These are phyloP conservation scores for Helminthosporium solani DNA, from an alignment of 2,329 filamentous ascomycete genomes.

Conservation along the genomic window DNA sequence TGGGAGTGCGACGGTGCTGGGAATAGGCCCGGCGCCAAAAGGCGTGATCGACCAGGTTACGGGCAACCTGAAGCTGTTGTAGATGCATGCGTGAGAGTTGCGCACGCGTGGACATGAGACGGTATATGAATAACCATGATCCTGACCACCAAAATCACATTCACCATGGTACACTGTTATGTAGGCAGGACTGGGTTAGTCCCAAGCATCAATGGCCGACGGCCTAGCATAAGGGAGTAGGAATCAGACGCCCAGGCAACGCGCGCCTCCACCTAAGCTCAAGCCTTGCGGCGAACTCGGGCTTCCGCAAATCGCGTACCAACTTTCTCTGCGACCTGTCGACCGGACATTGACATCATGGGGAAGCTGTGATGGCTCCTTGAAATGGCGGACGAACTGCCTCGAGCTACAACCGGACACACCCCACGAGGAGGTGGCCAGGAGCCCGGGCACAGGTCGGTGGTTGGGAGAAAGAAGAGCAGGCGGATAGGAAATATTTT, in stretches of 20 bases:
- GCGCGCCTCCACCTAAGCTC: slow-evolving; percentile 39
- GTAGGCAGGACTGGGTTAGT: slow-evolving; percentile 77
- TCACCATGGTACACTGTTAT: slow-evolving; percentile 48
- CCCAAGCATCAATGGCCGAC: slow-evolving; percentile 87
- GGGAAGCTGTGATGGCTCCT: slow-evolving; percentile 66
- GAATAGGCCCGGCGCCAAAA: slow-evolving; percentile 72
- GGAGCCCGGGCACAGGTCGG: slow-evolving; percentile 87
- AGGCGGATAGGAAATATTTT: slow-evolving; percentile 29
- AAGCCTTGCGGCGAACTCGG: slow-evolving; percentile 47
- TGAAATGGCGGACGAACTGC: slow-evolving; percentile 74
- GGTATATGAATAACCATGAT: background rate
- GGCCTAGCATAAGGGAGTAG: slow-evolving; percentile 78
- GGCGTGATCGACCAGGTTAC: slow-evolving; percentile 85
- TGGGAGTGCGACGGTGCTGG: slow-evolving; percentile 88
- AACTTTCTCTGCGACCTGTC: slow-evolving; percentile 89
- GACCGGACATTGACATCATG: slow-evolving; percentile 89
- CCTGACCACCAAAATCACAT: background rate
- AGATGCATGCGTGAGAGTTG: background rate
- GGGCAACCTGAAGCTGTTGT: slow-evolving; percentile 80
- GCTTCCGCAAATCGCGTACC: slow-evolving; percentile 52
- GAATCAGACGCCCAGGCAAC: slow-evolving; percentile 42
- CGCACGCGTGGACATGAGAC: background rate
- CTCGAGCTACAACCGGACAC: slow-evolving; percentile 74
- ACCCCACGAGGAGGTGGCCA: slow-evolving; percentile 51
- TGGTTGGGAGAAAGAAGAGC: slow-evolving; percentile 42